Percentiles rank a stretch among this genome's conserved stretches.
Evolutionary conservation across 1,139 yeast species (phyloP).

Genomic region (Kazachstania sp.): DNA sequence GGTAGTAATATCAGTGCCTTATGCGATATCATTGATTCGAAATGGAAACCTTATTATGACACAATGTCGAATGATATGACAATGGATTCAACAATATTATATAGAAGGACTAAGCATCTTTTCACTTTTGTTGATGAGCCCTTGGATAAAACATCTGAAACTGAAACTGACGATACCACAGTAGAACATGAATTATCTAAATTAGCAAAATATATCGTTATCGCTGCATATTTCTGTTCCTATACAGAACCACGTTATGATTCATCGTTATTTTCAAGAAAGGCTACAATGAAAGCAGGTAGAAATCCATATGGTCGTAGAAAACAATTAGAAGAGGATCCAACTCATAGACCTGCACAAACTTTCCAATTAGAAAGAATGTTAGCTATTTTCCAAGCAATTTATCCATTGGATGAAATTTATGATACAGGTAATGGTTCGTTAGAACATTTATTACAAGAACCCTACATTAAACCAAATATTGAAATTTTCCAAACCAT

Average conservation of each 20-base stretch:
- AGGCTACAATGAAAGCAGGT: slow-evolving; percentile 37
- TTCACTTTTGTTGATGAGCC: background rate
- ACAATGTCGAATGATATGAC: background rate
- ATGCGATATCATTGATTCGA: slow-evolving; percentile 26
- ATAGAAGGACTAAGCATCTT: background rate
- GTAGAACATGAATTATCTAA: slow-evolving; percentile 36
- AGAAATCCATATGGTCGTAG: slow-evolving; percentile 36
- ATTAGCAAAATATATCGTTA: slow-evolving; percentile 51
- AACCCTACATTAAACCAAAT: slow-evolving; percentile 35
- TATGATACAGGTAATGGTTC: slow-evolving; percentile 13
- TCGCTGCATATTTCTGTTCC: slow-evolving; percentile 69
- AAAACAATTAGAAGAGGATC: slow-evolving; percentile 43
- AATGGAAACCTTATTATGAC: slow-evolving; percentile 18
- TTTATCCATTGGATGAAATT: slow-evolving; percentile 31
- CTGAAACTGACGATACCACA: slow-evolving; percentile 5
- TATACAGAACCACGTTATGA: slow-evolving; percentile 57
- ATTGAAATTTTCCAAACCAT: slow-evolving; percentile 53
- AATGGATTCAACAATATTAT: background rate
- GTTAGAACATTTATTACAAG: slow-evolving; percentile 15
- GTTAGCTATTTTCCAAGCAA: slow-evolving; percentile 59
- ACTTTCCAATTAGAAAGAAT: slow-evolving; percentile 60
- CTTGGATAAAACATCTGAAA: background rate
- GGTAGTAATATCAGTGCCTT: slow-evolving; percentile 26
- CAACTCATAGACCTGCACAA: slow-evolving; percentile 52
- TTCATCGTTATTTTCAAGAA: slow-evolving; percentile 53